Base-by-base conservation (phyloP, 306 rosid species). In the Ormosia emarginata region DNA sequence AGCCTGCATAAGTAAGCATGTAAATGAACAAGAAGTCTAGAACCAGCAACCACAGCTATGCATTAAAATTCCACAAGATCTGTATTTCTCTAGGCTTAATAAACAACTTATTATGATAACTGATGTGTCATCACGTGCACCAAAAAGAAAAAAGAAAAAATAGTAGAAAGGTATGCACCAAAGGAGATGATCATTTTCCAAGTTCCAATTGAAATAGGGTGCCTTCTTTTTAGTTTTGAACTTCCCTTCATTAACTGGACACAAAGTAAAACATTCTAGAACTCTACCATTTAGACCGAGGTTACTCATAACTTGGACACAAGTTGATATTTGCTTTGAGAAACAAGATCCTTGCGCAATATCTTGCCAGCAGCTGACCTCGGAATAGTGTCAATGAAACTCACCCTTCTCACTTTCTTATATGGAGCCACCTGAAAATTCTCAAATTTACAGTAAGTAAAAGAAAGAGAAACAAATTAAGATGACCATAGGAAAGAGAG, bases 361-460 rank as follows among this genome's bases (percentile, higher is more conserved):
- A 92, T 95, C 91, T 91, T 95, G 84, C 98, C 96, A 43, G 98
- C 95, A 68, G 88, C 85, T 47, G 98, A 95, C 82, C 91, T 89
- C 71, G 97, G 98, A 81, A 95, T 90, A 39, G 86, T 68, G 59
- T 83, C 80, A 43, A 87, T 87, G 53, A 95, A 93, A 30, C 83
- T 77, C 67, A 95, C 97, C 78, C 78, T 87, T 88, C 97, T 88
- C 57, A 93, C 82, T 85, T 94, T 94, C 90, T 90, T 94, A 75
- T 90, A 94, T 15, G 98, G 93, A 7, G 98, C 98, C 82, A 94
- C 98, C 98, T 94, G 92, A 67, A 85, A 83, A 65, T 49, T 72
- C 40, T 57, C 59, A 57, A 68, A 3, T 8, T 33, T 36, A 55
- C 47, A 67, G 39, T 65, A 34, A 49, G 59, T 49, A 7, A 67